Evolutionary conservation across 2,329 filamentous ascomycete genomes (phyloP).

Genomic region (Orbilia brochopaga): DNA sequence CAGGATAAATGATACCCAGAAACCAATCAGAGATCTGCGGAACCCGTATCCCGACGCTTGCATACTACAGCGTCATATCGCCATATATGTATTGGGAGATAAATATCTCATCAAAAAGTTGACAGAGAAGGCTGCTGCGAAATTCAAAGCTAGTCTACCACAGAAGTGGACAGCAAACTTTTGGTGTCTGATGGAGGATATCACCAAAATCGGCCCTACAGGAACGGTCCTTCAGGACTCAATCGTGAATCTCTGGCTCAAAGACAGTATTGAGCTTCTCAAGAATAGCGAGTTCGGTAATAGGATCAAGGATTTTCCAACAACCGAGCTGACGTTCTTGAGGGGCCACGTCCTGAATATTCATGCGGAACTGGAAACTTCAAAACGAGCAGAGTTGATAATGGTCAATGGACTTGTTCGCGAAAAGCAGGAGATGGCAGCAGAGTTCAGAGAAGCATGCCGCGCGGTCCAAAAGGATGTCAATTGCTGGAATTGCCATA

Average conservation of each 20-base stretch:
- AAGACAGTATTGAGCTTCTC: constrained; percentile 13
- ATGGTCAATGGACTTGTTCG: no score
- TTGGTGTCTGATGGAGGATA: constrained; percentile 7
- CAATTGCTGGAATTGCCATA: no score
- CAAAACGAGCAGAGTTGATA: no score
- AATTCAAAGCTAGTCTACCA: constrained; percentile 3
- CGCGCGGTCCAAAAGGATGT: no score
- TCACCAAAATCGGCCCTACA: neutral
- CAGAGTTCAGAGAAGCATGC: no score
- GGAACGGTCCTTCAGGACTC: constrained; percentile 4
- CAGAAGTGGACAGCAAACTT: constrained; percentile 4
- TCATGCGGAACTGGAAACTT: no score
- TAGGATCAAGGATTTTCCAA: constrained; percentile 1
- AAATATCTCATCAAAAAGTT: constrained; percentile 22
- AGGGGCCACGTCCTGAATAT: no score
- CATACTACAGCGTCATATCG: constrained; percentile 3
- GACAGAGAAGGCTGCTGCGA: constrained; percentile 7
- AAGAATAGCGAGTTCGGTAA: constrained; percentile 3
- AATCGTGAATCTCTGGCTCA: constrained; percentile 23
- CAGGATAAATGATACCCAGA: neutral
- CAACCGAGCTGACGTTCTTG: constrained; percentile 18
- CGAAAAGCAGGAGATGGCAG: no score
- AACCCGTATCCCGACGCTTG: neutral
- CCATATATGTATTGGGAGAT: constrained; percentile 27
- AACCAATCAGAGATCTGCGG: neutral